Percentiles rank a stretch among this genome's conserved stretches.
These are phyloP conservation scores for Niebla homalea DNA, from an alignment of 495 filamentous ascomycete genomes.

Conservation along the genomic window DNA sequence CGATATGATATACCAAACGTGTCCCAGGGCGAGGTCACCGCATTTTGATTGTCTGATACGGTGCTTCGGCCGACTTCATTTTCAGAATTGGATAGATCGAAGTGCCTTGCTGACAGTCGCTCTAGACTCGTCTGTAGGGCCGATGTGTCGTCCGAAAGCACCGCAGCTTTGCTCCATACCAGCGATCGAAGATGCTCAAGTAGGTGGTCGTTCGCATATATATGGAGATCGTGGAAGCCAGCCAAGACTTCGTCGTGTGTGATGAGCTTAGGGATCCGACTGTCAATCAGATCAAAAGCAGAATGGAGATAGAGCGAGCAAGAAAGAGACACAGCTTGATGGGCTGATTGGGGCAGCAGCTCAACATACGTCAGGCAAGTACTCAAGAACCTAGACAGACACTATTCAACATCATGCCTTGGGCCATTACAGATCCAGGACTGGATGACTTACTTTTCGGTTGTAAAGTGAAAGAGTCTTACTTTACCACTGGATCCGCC, in stretches of 20 bases:
- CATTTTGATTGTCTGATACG: too few species aligned
- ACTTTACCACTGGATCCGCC: background rate
- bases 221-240: slow-evolving; percentile 4
- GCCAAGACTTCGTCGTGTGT: background rate
- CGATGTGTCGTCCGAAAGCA: too few species aligned
- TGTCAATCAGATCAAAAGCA: slow-evolving; percentile 7
- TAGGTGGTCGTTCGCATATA: slow-evolving; percentile 9
- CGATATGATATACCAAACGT: too few species aligned
- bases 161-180: background rate
- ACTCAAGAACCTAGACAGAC: background rate
- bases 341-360: background rate
- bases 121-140: background rate
- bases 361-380: too few species aligned
- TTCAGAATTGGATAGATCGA: background rate
- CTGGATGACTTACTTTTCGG: background rate
- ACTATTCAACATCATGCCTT: background rate
- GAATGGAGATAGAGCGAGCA: slow-evolving; percentile 5
- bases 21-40: too few species aligned
- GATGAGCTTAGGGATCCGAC: background rate
- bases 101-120: background rate
- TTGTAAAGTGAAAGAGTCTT: slow-evolving; percentile 8
- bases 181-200: slow-evolving; percentile 5
- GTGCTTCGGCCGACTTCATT: background rate
- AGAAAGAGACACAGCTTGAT: slow-evolving; percentile 6
- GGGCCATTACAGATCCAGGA: background rate